Base-by-base conservation (phyloP, 2,329 filamentous ascomycete species). In the Bipolaris cookei region DNA sequence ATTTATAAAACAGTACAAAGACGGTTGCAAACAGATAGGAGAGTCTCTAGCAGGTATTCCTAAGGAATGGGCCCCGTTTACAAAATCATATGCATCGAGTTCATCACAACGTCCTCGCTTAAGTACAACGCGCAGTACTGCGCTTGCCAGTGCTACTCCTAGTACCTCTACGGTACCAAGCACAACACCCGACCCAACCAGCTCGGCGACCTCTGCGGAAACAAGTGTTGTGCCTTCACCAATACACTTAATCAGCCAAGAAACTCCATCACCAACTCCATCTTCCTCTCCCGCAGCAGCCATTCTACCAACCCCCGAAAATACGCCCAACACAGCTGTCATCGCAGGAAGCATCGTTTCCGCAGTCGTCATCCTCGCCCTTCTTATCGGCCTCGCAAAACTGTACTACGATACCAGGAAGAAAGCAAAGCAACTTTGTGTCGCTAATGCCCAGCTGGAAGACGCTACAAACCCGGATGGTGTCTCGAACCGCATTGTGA, bases 51-150 rank as follows among this genome's bases (percentile, higher is more conserved):
- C 20, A 6, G 52, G 53, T 6, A 38, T 63, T 14, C 35, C 47
- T 20, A n/a, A 13, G 13, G 58, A 53, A 16, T 63, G 61, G 61
- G 8, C 34, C 11, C 52, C 47, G 2, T 62, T 56, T 34, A 20
- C 16, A 34, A 18, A 16, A 18, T 16, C 45, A 21, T 10, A 14
- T 16, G 16, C 11, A 23, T 41, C 21, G 8, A n/a, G 11, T 14
- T n/a, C 43, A 8, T 32, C 49, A 16, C 28, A 6, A 10, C 2
- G 10, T 2, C 2, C 10, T 11, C 14, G 18, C 20, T 38, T 43
- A 38, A 39, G 32, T 8, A 34, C 23, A 8, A 6, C 11, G 18
- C 6, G 20, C 6, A 4, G 18, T 13, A 4, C 16, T 39, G 6
- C 21, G 10, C 6, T 30, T 48, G 6, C 13, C 20, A 44, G 41